Conservation (phyloP, 306 rosid species). For the Sechiopsis laciniata region DNA sequence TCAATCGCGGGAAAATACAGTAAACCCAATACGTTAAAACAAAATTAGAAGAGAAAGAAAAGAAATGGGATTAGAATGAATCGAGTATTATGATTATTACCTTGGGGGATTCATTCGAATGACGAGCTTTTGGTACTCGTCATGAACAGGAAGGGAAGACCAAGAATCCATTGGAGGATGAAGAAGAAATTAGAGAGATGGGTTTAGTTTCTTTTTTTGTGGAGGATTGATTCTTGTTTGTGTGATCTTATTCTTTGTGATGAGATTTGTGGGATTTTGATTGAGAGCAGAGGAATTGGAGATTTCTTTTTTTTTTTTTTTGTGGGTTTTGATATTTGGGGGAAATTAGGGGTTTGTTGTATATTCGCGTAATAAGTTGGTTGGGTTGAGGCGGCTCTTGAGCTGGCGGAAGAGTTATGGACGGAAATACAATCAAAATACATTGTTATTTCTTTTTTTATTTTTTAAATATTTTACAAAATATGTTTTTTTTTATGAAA, state of each 20-base stretch:
- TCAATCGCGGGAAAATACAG: background rate
- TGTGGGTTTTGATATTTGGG: background rate
- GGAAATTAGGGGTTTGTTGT: conserved; percentile 1
- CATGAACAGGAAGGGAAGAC: conserved; percentile 44
- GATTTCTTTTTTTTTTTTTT: background rate
- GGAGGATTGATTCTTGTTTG: background rate
- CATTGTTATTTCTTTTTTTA: background rate
- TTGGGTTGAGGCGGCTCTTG: conserved; percentile 23
- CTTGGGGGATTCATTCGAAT: conserved; percentile 89
- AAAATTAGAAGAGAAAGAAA: background rate
- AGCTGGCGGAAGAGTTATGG: conserved; percentile 23
- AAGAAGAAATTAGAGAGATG: background rate
- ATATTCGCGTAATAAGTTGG: conserved; percentile 22
- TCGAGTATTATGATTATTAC: conserved; percentile 15
- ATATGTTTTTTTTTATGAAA: too few species aligned
- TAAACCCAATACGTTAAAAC: background rate
- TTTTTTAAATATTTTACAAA: too few species aligned
- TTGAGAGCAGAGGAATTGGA: background rate
- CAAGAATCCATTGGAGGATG: conserved; percentile 17
- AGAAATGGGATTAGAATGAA: background rate
- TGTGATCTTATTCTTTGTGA: background rate
- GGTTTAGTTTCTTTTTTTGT: background rate
- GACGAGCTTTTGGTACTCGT: conserved; percentile 74
- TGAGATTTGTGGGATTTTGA: conserved; percentile 2
- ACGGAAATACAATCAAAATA: background rate